Percentiles rank a stretch among this genome's conserved stretches.
Conservation (phyloP, 2,329 filamentous ascomycete genomes). For the Colletotrichum navitas region DNA sequence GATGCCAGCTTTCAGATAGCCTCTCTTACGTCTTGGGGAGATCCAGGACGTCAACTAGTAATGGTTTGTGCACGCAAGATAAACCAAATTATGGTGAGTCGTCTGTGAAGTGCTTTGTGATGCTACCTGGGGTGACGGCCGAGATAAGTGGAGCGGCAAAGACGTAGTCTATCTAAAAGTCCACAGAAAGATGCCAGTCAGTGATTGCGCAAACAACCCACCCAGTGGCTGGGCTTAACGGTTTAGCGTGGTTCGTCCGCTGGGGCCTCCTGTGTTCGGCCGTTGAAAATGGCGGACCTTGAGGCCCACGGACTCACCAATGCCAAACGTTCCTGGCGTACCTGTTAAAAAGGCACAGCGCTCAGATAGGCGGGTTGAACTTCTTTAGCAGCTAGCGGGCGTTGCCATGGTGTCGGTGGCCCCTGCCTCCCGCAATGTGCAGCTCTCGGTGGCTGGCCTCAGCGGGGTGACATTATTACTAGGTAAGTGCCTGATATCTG, state of each 20-base stretch:
- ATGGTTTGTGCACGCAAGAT: neutral
- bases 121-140: neutral
- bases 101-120: neutral
- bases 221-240: slow-evolving; percentile 26
- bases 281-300: slow-evolving; percentile 35
- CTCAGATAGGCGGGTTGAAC: slow-evolving; percentile 13
- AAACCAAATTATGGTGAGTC: neutral
- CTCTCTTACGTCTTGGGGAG: neutral
- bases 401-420: slow-evolving; percentile 28
- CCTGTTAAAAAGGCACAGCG: slow-evolving; percentile 23
- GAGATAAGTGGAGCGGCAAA: slow-evolving; percentile 5
- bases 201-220: neutral
- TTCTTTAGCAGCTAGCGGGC: neutral
- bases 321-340: slow-evolving; percentile 21
- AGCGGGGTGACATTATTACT: neutral
- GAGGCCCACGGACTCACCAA: slow-evolving; percentile 1
- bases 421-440: slow-evolving; percentile 16
- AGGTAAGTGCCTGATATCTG: neutral
- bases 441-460: slow-evolving; percentile 33
- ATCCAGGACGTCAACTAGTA: neutral
- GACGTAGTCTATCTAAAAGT: slow-evolving; percentile 1
- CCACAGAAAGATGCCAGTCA: slow-evolving; percentile 18
- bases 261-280: slow-evolving; percentile 29
- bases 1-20: slow-evolving; percentile 1
- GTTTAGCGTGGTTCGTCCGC: slow-evolving; percentile 13